Evolutionary conservation across 768 basidiomycete species (phyloP).

Genomic region (Tulasnella sp.): DNA sequence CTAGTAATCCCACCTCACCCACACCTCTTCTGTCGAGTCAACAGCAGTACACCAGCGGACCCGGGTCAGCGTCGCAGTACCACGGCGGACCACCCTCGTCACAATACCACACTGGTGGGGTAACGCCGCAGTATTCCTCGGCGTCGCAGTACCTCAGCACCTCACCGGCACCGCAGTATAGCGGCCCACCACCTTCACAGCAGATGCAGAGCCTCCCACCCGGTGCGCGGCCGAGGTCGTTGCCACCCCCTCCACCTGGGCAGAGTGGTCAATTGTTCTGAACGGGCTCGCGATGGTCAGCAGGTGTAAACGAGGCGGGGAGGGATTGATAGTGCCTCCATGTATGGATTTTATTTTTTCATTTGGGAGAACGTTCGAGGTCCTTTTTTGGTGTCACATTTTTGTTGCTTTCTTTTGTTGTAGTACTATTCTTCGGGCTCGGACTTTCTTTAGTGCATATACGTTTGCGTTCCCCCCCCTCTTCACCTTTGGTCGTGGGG

Average conservation of each 20-base stretch:
- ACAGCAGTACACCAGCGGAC: neutral
- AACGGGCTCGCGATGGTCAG: neutral
- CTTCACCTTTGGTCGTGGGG: neutral
- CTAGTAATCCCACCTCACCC: neutral
- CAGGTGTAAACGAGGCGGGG: neutral
- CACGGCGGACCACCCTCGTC: neutral
- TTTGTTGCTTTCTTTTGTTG: neutral
- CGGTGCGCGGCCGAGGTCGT: neutral
- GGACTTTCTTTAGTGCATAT: neutral
- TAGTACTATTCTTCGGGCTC: neutral
- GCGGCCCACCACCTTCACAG: neutral
- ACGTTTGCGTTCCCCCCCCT: neutral
- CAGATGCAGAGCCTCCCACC: neutral
- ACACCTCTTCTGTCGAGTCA: neutral
- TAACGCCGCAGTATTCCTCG: neutral
- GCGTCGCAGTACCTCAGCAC: neutral
- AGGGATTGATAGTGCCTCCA: neutral
- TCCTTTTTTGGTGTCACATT: neutral
- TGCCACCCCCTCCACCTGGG: neutral
- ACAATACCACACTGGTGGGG: neutral
- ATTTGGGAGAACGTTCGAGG: neutral
- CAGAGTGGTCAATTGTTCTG: neutral
- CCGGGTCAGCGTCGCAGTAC: neutral
- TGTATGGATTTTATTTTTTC: neutral
- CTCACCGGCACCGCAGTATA: neutral